A percentile compares a stretch with the other conserved stretches of the same genome.
Evolutionary conservation across 2,329 filamentous ascomycete genomes (phyloP).

Genomic region (Apiospora phragmitis): DNA sequence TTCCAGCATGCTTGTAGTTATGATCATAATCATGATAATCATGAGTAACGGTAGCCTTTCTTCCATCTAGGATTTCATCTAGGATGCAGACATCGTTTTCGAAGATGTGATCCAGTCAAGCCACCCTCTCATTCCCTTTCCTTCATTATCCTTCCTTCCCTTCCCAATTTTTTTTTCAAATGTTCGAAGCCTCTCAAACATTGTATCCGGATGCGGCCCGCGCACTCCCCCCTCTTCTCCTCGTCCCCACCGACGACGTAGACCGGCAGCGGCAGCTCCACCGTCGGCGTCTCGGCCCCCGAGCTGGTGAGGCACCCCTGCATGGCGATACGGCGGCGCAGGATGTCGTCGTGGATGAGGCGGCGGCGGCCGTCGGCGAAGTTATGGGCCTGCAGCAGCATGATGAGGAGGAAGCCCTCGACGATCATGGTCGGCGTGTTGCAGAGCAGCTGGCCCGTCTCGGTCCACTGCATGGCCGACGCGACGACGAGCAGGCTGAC

Average conservation of each 20-base stretch:
- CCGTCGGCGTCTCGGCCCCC: background rate
- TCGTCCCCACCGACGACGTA: background rate
- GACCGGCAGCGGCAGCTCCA: background rate
- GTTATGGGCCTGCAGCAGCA: slow-evolving; percentile 34
- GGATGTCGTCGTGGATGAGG: slow-evolving; percentile 24
- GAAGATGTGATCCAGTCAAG: background rate
- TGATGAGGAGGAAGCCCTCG: slow-evolving; percentile 31
- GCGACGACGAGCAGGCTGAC: slow-evolving; percentile 25
- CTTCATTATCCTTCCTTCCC: background rate
- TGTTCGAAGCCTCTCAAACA: background rate
- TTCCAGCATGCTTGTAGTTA: background rate
- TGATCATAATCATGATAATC: background rate
- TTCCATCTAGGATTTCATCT: background rate
- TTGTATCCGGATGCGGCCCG: background rate
- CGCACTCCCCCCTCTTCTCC: background rate
- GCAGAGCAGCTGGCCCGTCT: slow-evolving; percentile 34
- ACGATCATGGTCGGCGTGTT: slow-evolving; percentile 37
- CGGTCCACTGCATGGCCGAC: slow-evolving; percentile 32
- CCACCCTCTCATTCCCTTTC: background rate
- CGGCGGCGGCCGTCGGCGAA: slow-evolving; percentile 24
- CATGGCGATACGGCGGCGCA: slow-evolving; percentile 9
- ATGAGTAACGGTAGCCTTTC: background rate
- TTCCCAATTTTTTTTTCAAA: background rate
- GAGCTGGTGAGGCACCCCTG: background rate
- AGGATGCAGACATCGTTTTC: background rate